Conservation (phyloP, 129 eudicot genomes). For the Artemisia argyi region DNA sequence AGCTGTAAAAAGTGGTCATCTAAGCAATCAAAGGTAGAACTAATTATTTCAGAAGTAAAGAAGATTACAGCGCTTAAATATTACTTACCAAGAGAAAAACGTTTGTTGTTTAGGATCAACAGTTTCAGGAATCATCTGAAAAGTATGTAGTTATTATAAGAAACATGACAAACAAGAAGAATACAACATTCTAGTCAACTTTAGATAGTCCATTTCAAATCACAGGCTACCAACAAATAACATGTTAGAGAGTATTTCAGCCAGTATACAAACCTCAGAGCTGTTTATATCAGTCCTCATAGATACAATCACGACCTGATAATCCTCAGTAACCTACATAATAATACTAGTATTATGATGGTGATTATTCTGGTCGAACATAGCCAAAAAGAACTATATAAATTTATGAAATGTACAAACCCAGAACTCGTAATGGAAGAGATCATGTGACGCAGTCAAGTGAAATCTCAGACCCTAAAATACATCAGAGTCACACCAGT, state of each 20-base stretch:
- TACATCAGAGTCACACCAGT: conserved; percentile 10
- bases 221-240: conserved; percentile 15
- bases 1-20: conserved; percentile 42
- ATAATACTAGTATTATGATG: conserved; percentile 16
- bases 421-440: conserved; percentile 89
- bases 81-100: conserved; percentile 65
- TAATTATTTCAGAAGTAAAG: not conserved
- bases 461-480: conserved; percentile 81
- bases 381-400: conserved; percentile 36
- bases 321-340: conserved; percentile 78
- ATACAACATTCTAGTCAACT: not conserved
- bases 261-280: conserved; percentile 65
- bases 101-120: conserved; percentile 74
- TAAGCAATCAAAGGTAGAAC: conserved; percentile 5
- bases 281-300: conserved; percentile 60
- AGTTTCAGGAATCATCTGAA: conserved; percentile 66
- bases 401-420: conserved; percentile 51
- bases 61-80: conserved; percentile 1
- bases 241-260: conserved; percentile 9
- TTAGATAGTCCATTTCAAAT: not conserved
- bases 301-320: conserved; percentile 81
- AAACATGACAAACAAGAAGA: not conserved
- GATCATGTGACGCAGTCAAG: conserved; percentile 82
- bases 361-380: conserved; percentile 16
- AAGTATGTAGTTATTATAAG: conserved; percentile 21